Conservation (phyloP, 352 stramenopile genomes). For the Thraustochytrium sp. region DNA sequence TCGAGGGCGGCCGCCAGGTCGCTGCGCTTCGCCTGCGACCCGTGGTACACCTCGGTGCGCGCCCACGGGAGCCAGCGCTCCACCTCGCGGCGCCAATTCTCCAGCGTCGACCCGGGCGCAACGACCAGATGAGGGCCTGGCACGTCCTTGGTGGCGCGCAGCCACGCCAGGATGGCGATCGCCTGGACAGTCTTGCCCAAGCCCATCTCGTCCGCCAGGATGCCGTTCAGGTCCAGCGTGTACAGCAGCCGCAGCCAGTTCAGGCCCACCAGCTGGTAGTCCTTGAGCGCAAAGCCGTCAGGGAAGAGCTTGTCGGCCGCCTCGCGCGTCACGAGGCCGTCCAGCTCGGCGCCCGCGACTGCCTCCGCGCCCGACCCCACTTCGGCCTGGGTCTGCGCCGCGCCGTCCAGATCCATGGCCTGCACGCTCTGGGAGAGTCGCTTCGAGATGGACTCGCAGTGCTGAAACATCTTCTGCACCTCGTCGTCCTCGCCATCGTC, state of each 20-base stretch:
- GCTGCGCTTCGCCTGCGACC: constrained; percentile 79
- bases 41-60: constrained; percentile 91
- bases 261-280: constrained; percentile 95
- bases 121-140: constrained; percentile 79
- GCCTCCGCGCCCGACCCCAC: background rate
- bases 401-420: background rate
- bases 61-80: constrained; percentile 74
- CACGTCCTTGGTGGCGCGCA: constrained; percentile 52
- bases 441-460: constrained; percentile 23
- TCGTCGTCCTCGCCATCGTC: constrained; percentile 2
- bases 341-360: background rate
- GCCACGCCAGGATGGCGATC: constrained; percentile 89
- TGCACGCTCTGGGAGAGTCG: background rate
- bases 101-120: constrained; percentile 82
- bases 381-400: too few relatives aligned
- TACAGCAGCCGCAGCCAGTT: constrained; percentile 99
- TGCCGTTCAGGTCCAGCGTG: constrained; percentile 96
- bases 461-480: constrained; percentile 11
- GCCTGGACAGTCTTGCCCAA: constrained; percentile 95
- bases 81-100: constrained; percentile 87
- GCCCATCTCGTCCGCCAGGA: constrained; percentile 92
- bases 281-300: constrained; percentile 5
- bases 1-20: constrained; percentile 57
- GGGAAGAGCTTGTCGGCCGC: constrained; percentile 20
- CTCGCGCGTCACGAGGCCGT: background rate